Conservation (phyloP, 768 basidiomycete genomes). For the Gymnopilus junonius region DNA sequence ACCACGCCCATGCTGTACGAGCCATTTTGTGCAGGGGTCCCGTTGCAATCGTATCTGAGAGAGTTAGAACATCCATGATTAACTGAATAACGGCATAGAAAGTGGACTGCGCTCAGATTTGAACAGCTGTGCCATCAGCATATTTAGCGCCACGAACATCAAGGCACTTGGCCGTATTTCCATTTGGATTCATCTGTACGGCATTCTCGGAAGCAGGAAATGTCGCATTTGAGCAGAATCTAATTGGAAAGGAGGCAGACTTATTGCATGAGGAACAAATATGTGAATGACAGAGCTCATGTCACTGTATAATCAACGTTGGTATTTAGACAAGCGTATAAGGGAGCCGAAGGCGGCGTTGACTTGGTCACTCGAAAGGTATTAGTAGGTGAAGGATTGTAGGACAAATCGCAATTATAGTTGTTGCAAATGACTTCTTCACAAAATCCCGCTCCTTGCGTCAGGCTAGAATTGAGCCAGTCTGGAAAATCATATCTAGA, state of each 20-base stretch:
- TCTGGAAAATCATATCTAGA: too few species aligned
- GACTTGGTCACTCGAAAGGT: slow-evolving; percentile 25
- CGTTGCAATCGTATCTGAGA: slow-evolving; percentile 30
- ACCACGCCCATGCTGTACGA: slow-evolving; percentile 15
- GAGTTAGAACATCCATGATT: background rate
- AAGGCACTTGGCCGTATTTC: slow-evolving; percentile 32
- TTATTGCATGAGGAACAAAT: background rate
- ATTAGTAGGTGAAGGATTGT: slow-evolving; percentile 24
- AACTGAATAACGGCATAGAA: background rate
- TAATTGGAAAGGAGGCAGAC: slow-evolving; percentile 3
- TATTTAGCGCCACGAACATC: slow-evolving; percentile 36
- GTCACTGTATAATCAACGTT: slow-evolving; percentile 29
- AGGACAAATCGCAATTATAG: slow-evolving; percentile 26
- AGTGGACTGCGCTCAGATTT: slow-evolving; percentile 28
- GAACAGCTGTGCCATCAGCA: slow-evolving; percentile 37
- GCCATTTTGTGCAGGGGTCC: slow-evolving; percentile 26
- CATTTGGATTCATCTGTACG: slow-evolving; percentile 28
- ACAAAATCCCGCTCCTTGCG: slow-evolving; percentile 28
- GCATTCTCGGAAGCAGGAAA: slow-evolving; percentile 22
- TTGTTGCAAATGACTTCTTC: slow-evolving; percentile 22
- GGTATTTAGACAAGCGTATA: slow-evolving; percentile 24
- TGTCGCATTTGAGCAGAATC: slow-evolving; percentile 30
- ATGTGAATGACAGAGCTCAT: slow-evolving; percentile 17
- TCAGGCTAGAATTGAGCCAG: too few species aligned
- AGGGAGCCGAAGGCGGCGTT: slow-evolving; percentile 21